Evolutionary conservation across 257 asterid genomes (phyloP).

Genomic region (Nicotiana tabacum): DNA sequence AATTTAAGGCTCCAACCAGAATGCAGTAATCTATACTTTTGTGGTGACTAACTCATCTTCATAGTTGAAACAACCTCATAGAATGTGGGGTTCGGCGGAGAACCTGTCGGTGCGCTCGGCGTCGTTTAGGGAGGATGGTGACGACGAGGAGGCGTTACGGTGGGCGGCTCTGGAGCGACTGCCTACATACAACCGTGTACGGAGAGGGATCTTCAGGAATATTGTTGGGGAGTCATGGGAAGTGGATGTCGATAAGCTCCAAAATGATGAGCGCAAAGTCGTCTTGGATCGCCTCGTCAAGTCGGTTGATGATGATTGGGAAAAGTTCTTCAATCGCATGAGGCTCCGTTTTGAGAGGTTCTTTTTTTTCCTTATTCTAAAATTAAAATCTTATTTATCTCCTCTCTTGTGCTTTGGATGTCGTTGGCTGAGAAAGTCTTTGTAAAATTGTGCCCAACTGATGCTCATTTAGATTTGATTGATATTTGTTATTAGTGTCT

Average conservation of each 20-base stretch:
- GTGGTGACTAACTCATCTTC: not conserved
- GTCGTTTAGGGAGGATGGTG: constrained; percentile 85
- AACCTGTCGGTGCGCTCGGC: constrained; percentile 72
- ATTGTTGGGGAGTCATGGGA: constrained; percentile 68
- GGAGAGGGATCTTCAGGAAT: constrained; percentile 75
- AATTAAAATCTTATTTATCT: not conserved
- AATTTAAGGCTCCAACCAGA: not conserved
- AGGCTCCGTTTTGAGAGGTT: constrained; percentile 80
- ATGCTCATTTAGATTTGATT: not conserved
- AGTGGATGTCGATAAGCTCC: constrained; percentile 59
- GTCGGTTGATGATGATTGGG: constrained; percentile 82
- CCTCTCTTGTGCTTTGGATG: not conserved
- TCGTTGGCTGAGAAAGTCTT: not conserved
- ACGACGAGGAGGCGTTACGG: constrained; percentile 91
- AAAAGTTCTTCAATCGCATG: constrained; percentile 65
- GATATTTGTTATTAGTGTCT: no score
- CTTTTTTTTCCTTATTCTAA: no score
- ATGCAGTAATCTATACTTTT: not conserved
- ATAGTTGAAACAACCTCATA: not conserved
- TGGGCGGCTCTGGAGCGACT: constrained; percentile 98
- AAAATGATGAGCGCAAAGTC: constrained; percentile 50
- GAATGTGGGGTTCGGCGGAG: constrained; percentile 92
- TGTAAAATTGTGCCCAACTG: not conserved
- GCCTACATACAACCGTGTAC: constrained; percentile 80
- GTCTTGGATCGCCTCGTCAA: constrained; percentile 66